Base-by-base conservation (phyloP, 176 grass and related monocot genomes). In the Canna indica region DNA sequence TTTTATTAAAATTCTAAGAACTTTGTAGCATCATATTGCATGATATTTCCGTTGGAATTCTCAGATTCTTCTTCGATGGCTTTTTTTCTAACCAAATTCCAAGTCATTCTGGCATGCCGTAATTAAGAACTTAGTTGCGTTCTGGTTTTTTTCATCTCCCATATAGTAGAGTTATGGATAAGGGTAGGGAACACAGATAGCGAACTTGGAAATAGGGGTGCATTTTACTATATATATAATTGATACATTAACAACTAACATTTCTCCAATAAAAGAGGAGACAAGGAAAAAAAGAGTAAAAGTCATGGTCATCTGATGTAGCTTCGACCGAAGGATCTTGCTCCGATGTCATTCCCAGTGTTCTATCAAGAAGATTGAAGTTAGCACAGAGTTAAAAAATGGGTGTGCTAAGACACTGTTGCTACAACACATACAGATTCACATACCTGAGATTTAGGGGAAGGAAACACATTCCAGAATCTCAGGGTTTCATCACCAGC, bases 391-490 rank as follows among this genome's bases (percentile, higher is more conserved):
- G 29, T 42, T 68, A 47, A 32, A 28, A 36, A 50, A 11, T 59
- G 31, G 17, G 31, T 1, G 83, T 20, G 14, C 38, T 14, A 72
- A 60, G 17, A 16, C 46, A 32, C 33, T 36, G 70, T 62, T 7
- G 20, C 35, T 15, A 47, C 4, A 67, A 60, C 58, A n/a, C n/a
- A n/a, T n/a, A n/a, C n/a, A n/a, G 17, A 3, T n/a, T 10, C 61
- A 53, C 34, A 60, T 76, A 94, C 95, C 95, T 94, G 90, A 60
- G 80, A 99, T 86, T 99, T 94, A n/a, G 89, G 89, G 78, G 84
- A 94, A 7, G 95, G 95, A 54, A 99, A 99, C 59, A 99, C 95
- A 8, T 99, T 99, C 95, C 95, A 99, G 72, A 99, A 94, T 27
- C 95, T 81, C 7, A 99, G 82, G 5, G 90, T 99, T 87, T 99